phyloP scores from a whole-genome alignment of 352 stramenopile genomes.

The Phytophthora chlamydospora region DNA sequence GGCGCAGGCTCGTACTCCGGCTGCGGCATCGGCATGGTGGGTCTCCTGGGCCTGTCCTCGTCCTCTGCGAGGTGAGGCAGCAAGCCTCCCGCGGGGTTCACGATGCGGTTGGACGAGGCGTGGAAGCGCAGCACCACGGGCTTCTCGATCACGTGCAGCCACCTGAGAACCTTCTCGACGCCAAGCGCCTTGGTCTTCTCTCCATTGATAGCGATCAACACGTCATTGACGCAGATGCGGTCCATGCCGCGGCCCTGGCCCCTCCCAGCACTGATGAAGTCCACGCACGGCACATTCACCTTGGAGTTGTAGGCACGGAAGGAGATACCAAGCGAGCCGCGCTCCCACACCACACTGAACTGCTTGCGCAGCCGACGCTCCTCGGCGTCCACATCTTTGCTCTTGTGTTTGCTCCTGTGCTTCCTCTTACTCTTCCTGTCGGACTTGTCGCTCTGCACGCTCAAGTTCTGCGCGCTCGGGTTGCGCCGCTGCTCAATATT shows the following conservation, averaged over 20 bases:
- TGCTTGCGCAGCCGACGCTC: constrained; percentile 65
- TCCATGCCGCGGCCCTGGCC: constrained; percentile 77
- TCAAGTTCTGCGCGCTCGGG: constrained; percentile 17
- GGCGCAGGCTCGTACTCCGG: constrained; percentile 43
- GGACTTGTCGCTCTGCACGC: constrained; percentile 25
- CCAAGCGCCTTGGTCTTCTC: constrained; percentile 78
- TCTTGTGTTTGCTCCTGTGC: constrained; percentile 15
- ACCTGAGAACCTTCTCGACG: constrained; percentile 77
- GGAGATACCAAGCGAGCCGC: constrained; percentile 68
- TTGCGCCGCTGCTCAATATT: constrained; percentile 23
- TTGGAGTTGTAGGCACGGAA: constrained; percentile 72
- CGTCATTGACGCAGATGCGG: constrained; percentile 78
- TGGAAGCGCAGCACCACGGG: constrained; percentile 81
- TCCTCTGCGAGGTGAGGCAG: constrained; percentile 31
- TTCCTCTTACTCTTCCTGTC: constrained; percentile 29
- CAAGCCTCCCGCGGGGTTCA: constrained; percentile 28
- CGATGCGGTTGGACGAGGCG: constrained; percentile 73
- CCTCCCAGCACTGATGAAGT: constrained; percentile 62
- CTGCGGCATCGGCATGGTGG: constrained; percentile 25
- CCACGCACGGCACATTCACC: constrained; percentile 76
- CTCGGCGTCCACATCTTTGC: constrained; percentile 36
- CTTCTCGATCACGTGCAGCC: constrained; percentile 79
- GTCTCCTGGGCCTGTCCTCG: constrained; percentile 18
- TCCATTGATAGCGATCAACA: constrained; percentile 82
- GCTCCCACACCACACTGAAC: constrained; percentile 79